Conservation (phyloP, 495 filamentous ascomycete species). For the Lepraria neglecta region DNA sequence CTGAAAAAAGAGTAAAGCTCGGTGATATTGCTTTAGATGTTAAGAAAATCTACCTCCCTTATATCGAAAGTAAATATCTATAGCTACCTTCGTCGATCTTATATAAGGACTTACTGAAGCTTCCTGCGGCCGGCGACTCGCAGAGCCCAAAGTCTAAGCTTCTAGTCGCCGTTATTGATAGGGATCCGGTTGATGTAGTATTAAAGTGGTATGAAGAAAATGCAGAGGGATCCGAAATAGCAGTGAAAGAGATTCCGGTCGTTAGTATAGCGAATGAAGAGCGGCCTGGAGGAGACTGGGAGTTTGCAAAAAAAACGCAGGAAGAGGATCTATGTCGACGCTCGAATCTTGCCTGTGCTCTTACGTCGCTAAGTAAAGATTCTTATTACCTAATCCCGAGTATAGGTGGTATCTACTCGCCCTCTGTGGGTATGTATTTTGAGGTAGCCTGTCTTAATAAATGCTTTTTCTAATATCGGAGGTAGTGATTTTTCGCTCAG, state of each 20-base stretch:
- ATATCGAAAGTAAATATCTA: neutral
- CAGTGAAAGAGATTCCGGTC: constrained; percentile 44
- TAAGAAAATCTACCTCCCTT: neutral
- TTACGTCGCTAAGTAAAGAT: constrained; percentile 48
- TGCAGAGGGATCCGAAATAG: constrained; percentile 5
- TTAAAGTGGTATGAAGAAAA: constrained; percentile 44
- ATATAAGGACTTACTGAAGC: neutral
- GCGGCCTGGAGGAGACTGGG: constrained; percentile 65
- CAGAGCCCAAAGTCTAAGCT: constrained; percentile 20
- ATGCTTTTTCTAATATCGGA: neutral
- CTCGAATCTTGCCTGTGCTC: constrained; percentile 57
- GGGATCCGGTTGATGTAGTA: constrained; percentile 60
- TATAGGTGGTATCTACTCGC: constrained; percentile 57
- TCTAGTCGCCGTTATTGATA: constrained; percentile 45
- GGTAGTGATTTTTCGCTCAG: constrained; percentile 45
- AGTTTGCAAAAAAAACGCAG: constrained; percentile 57
- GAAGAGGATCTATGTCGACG: constrained; percentile 62
- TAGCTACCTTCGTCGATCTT: neutral
- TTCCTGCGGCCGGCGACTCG: neutral
- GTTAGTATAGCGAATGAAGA: constrained; percentile 67
- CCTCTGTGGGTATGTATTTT: constrained; percentile 47
- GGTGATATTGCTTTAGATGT: neutral
- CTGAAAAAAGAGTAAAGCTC: neutral
- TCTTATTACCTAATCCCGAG: constrained; percentile 60
- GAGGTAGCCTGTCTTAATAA: neutral